Evolutionary conservation across 2,329 filamentous ascomycete species (phyloP), one percentile per base, ranked within the genome.

Genomic region (Arthrinium puccinioides): DNA sequence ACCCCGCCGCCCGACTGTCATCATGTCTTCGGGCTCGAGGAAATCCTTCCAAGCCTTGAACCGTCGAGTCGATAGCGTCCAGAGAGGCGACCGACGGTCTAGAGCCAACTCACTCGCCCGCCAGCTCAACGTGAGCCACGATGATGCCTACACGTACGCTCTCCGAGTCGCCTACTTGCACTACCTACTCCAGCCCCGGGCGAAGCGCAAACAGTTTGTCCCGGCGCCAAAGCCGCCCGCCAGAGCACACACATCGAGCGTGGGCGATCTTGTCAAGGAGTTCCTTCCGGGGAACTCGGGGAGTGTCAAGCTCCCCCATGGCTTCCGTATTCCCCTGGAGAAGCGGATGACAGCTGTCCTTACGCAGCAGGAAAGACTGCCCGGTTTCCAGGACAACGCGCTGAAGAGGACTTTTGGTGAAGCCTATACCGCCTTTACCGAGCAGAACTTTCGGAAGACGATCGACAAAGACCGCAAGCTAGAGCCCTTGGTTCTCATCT

Each of bases 331-430:
- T 23, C 60, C 64, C 32, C 59, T 79, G 23, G 67, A 77, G 54
- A 90, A 89, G 62, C 76, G 88, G 44, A 76, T 95, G 57, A 82
- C 84, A 40, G 82, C 82, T 21, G 83, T 95, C 36, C 64, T 97
- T 51, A 77, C 82, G 50, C 88, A 89, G 26, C 84, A 73, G 43
- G 92, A 97, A 64, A 80, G 72, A 49, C 74, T 90, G 55, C 87
- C 86, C 11, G 92, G 94, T 53, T 98, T 84, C 63, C 86, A 84
- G 55, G 92, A 98, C 66, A 72, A 85, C n/a, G 70, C 83, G 19
- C 82, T 98, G 46, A 96, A 95, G 65, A 77, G 90, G 44, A 94
- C 87, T 2, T 98, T 98, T 64, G 92, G 87, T 38, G 86, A 87
- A 47, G 95, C 95, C 46, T 83, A 96, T 57, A 96, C 90, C 41